These are phyloP conservation scores for Flaveria linearis DNA, from an alignment of 129 eudicot genomes.

Conservation along the genomic window DNA sequence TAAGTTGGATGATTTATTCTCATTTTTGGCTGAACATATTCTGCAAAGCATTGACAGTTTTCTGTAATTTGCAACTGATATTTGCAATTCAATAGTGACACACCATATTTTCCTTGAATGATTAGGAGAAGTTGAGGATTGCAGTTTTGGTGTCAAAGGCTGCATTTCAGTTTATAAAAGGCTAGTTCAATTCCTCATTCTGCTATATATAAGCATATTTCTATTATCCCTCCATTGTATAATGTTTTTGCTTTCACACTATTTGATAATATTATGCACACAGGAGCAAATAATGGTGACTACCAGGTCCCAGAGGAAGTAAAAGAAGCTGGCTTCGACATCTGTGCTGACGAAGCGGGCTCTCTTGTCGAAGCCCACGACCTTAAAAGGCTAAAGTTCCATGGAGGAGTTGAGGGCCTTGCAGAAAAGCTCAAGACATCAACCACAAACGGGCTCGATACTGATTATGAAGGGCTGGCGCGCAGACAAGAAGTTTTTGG, in stretches of 20 bases:
- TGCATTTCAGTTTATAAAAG: constrained; percentile 90
- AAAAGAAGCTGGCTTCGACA: constrained; percentile 79
- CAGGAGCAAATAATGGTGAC: constrained; percentile 76
- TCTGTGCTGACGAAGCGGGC: constrained; percentile 81
- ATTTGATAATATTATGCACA: constrained; percentile 18
- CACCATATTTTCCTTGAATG: neutral
- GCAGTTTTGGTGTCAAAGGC: constrained; percentile 97
- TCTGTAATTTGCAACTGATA: too few species aligned
- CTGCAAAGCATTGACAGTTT: too few species aligned
- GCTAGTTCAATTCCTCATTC: constrained; percentile 38
- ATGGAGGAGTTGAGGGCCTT: constrained; percentile 76
- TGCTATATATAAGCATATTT: neutral
- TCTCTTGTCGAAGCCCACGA: constrained; percentile 92
- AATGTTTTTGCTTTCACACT: neutral
- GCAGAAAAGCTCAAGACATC: constrained; percentile 71
- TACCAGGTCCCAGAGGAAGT: constrained; percentile 76
- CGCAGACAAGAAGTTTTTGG: constrained; percentile 68
- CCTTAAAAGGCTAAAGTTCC: constrained; percentile 66
- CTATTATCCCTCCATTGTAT: constrained; percentile 4
- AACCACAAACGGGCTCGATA: constrained; percentile 54
- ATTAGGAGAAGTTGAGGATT: constrained; percentile 83
- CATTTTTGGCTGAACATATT: too few species aligned
- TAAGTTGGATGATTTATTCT: too few species aligned
- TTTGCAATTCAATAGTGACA: neutral
- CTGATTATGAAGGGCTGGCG: constrained; percentile 41